phyloP scores from a whole-genome alignment of 345 rosid genomes.

The Boechera divaricarpa region DNA sequence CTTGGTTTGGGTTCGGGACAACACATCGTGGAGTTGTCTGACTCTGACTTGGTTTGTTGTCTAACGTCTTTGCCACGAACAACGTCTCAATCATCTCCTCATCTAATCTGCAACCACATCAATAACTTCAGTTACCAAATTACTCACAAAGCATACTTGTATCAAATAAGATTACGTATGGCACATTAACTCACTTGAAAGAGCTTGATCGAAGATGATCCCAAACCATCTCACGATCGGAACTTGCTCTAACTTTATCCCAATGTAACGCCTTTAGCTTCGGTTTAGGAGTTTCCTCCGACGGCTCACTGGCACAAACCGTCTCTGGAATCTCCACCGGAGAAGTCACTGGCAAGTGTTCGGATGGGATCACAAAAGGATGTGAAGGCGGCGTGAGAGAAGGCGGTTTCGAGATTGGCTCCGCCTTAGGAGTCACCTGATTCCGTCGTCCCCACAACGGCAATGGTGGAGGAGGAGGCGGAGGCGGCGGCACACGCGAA shows the following conservation, averaged over 20 bases:
- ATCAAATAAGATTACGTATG: background rate
- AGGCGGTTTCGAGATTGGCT: slow-evolving; percentile 56
- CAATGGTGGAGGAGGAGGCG: slow-evolving; percentile 47
- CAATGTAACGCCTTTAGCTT: slow-evolving; percentile 89
- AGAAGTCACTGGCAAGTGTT: slow-evolving; percentile 29
- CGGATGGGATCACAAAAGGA: slow-evolving; percentile 64
- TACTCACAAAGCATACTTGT: background rate
- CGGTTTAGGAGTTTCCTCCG: slow-evolving; percentile 64
- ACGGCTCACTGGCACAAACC: slow-evolving; percentile 16
- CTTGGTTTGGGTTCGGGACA: slow-evolving; percentile 65
- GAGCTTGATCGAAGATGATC: slow-evolving; percentile 92
- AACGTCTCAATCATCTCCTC: slow-evolving; percentile 98
- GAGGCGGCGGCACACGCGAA: slow-evolving; percentile 37
- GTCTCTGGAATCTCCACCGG: slow-evolving; percentile 26
- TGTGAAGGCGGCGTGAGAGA: slow-evolving; percentile 68
- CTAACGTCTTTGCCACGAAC: slow-evolving; percentile 76
- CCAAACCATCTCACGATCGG: slow-evolving; percentile 98
- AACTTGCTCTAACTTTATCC: slow-evolving; percentile 98
- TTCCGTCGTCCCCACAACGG: slow-evolving; percentile 47
- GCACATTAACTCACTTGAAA: slow-evolving; percentile 61
- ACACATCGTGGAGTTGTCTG: slow-evolving; percentile 63
- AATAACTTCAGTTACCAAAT: slow-evolving; percentile 8
- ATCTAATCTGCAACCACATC: slow-evolving; percentile 74
- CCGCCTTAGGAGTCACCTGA: slow-evolving; percentile 47
- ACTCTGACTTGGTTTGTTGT: slow-evolving; percentile 57